Percentiles rank a stretch among this genome's conserved stretches.
phyloP scores from a whole-genome alignment of 2,329 filamentous ascomycete species.

The Xylaria sp. region DNA sequence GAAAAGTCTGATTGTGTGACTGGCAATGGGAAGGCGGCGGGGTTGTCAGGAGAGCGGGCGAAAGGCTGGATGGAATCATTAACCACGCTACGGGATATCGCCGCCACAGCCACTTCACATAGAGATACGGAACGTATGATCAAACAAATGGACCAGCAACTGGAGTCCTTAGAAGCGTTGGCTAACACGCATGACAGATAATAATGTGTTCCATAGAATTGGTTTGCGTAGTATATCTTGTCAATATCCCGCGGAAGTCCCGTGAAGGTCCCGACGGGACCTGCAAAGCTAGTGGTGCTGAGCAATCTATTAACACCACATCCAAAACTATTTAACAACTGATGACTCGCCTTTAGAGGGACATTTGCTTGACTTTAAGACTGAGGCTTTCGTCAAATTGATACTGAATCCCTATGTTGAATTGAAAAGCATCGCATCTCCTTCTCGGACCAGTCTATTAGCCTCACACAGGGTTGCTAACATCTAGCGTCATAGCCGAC shows the following conservation, averaged over 20 bases:
- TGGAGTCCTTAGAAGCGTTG: constrained; percentile 8
- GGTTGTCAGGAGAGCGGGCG: constrained; percentile 8
- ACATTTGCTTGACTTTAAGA: neutral
- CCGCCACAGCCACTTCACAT: constrained; percentile 24
- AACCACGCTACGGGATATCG: constrained; percentile 17
- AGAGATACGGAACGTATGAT: constrained; percentile 20
- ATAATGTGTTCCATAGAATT: neutral
- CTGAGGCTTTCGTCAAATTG: too few species aligned
- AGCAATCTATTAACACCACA: neutral
- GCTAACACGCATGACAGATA: neutral
- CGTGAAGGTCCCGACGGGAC: constrained; percentile 18
- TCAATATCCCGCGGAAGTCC: constrained; percentile 15
- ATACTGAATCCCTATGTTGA: neutral
- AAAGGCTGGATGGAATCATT: constrained; percentile 25
- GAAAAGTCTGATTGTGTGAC: neutral
- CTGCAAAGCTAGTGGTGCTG: neutral
- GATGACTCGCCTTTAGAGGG: neutral
- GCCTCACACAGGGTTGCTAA: constrained; percentile 11
- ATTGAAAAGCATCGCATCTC: constrained; percentile 23
- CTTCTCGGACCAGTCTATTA: constrained; percentile 23
- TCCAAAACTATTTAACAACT: constrained; percentile 14
- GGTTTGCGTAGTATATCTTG: neutral
- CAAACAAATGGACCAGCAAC: constrained; percentile 14
- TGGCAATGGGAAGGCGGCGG: neutral
- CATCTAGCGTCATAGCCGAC: neutral